Evolutionary conservation across 352 stramenopile genomes (phyloP).

Genomic region (Globisporangium nagaii): DNA sequence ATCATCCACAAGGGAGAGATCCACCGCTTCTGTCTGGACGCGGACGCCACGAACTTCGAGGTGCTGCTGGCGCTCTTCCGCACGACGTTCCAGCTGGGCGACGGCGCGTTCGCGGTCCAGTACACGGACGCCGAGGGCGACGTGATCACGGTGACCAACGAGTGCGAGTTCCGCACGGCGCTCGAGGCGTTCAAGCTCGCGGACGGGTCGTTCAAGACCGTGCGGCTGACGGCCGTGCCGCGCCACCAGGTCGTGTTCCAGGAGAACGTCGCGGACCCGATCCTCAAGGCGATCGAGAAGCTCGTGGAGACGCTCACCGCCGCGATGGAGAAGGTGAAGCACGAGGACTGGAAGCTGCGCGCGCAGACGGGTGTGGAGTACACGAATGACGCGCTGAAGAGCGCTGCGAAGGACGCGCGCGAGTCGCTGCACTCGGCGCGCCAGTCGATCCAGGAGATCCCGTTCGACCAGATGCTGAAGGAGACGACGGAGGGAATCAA

Average conservation of each 20-base stretch:
- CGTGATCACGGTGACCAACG: constrained; percentile 62
- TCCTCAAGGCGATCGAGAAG: constrained; percentile 79
- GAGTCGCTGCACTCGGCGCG: constrained; percentile 43
- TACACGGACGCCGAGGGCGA: constrained; percentile 79
- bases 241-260: constrained; percentile 63
- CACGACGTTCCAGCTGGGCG: constrained; percentile 48
- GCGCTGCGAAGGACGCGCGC: constrained; percentile 44
- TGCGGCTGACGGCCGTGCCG: constrained; percentile 66
- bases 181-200: constrained; percentile 46
- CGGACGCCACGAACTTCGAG: constrained; percentile 39
- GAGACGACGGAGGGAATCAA: constrained; percentile 78
- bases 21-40: constrained; percentile 67
- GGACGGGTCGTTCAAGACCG: constrained; percentile 30
- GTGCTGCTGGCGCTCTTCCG: constrained; percentile 49
- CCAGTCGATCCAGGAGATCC: constrained; percentile 71
- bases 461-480: constrained; percentile 79
- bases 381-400: constrained; percentile 64
- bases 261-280: constrained; percentile 72
- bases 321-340: constrained; percentile 82
- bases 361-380: constrained; percentile 45
- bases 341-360: constrained; percentile 64
- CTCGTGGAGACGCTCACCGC: constrained; percentile 71
- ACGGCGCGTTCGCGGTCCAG: constrained; percentile 59
- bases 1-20: constrained; percentile 82
- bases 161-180: constrained; percentile 60